Percentiles rank a stretch among this genome's conserved stretches.
Evolutionary conservation across 192 early-diverging fungal genomes (phyloP).

Genomic region (Linnemannia hyalina): DNA sequence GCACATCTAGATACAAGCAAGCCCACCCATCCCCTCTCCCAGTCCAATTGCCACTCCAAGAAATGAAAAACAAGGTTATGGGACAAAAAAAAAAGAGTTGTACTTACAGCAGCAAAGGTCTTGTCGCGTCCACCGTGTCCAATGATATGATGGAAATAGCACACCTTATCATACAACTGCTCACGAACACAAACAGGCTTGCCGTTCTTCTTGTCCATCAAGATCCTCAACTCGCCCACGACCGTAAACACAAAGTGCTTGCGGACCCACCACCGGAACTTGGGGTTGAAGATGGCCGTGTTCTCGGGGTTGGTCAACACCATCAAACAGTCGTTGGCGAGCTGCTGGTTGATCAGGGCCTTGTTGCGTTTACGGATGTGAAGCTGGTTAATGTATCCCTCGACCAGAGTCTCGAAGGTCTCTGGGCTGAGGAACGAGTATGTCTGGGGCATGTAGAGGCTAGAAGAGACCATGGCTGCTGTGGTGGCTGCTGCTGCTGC

Average conservation of each 20-base stretch:
- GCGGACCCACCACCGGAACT: slow-evolving; percentile 55
- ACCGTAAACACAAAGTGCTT: slow-evolving; percentile 55
- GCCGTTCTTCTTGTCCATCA: slow-evolving; percentile 57
- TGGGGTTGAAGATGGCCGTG: slow-evolving; percentile 54
- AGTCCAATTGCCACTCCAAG: background rate
- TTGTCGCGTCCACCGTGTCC: slow-evolving; percentile 57
- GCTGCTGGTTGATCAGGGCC: slow-evolving; percentile 51
- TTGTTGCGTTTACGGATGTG: slow-evolving; percentile 57
- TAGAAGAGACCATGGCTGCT: background rate
- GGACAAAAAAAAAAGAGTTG: background rate
- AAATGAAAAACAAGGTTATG: background rate
- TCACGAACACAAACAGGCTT: slow-evolving; percentile 51
- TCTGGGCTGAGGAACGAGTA: slow-evolving; percentile 53
- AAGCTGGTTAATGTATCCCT: slow-evolving; percentile 54
- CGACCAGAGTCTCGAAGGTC: slow-evolving; percentile 50
- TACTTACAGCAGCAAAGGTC: slow-evolving; percentile 56
- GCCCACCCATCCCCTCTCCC: background rate
- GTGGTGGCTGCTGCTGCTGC: slow-evolving; percentile 3
- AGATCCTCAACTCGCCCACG: slow-evolving; percentile 46
- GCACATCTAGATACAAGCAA: background rate
- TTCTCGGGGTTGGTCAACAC: slow-evolving; percentile 56
- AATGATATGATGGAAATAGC: slow-evolving; percentile 56
- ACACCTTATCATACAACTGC: slow-evolving; percentile 55
- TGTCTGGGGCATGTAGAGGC: slow-evolving; percentile 47
- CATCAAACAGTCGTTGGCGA: slow-evolving; percentile 54